Conservation (phyloP, 306 rosid species). For the Fagus sylvatica region DNA sequence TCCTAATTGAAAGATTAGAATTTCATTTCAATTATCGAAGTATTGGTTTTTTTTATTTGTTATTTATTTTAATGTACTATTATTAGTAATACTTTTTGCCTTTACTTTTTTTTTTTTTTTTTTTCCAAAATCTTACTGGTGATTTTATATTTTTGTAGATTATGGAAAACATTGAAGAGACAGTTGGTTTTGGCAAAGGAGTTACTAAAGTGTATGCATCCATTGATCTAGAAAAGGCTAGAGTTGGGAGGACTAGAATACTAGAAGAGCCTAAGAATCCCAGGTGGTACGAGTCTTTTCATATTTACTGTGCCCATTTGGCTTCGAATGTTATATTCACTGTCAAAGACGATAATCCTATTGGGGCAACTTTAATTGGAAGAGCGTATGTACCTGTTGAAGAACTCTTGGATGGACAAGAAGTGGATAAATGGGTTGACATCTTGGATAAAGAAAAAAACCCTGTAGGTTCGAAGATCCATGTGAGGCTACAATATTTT, state of each 20-base stretch:
- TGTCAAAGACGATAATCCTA: constrained; percentile 72
- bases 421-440: constrained; percentile 63
- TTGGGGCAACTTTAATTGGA: constrained; percentile 80
- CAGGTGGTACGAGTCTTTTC: constrained; percentile 68
- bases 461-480: constrained; percentile 65
- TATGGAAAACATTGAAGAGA: constrained; percentile 55
- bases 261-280: constrained; percentile 61
- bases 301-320: constrained; percentile 68
- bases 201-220: constrained; percentile 64
- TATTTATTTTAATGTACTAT: neutral
- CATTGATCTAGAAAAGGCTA: constrained; percentile 75
- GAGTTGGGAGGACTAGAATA: constrained; percentile 74
- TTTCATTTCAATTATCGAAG: neutral
- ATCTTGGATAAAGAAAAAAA: constrained; percentile 52
- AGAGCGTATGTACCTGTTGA: constrained; percentile 66
- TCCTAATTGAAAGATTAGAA: neutral
- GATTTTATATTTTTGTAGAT: constrained; percentile 34
- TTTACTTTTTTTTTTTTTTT: neutral
- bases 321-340: constrained; percentile 62
- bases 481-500: constrained; percentile 62
- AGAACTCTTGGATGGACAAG: constrained; percentile 58
- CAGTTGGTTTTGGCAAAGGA: constrained; percentile 68
- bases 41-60: neutral
- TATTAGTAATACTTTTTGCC: neutral
- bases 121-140: neutral